Base-by-base conservation (phyloP, 345 rosid genomes). In the Citrus mangshanensis region DNA sequence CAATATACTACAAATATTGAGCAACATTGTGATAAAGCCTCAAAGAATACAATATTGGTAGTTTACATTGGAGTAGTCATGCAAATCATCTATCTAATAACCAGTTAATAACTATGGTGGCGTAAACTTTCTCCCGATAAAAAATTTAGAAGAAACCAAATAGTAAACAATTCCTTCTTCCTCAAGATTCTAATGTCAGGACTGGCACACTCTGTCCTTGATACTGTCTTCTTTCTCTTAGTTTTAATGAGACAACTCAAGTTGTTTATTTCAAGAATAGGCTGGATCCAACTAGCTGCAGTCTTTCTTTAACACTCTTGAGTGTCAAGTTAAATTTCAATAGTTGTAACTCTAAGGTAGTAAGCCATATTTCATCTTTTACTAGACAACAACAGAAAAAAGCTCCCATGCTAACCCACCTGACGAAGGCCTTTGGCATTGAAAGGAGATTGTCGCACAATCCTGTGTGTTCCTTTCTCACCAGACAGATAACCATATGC, bases 401-500 rank as follows among this genome's bases (percentile, higher is more conserved):
- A 24, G 9, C 51, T 70, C 21, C 24, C 3, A 40, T 24, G 54
- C n/a, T 56, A 61, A 70, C 40, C 72, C 84, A 95, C 99, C 99
- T 95, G 97, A 6, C 97, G 95, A 77, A 93, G 95, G 70, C 98
- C 98, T 91, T 95, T 95, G 28, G 99, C 82, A 84, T 95, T 95
- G 86, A 95, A 95, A 37, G 99, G 99, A 72, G 99, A 95, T 76
- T 95, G 99, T n/a, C 98, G 86, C 18, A 95, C 95, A 28, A 95
- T 93, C 68, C 99, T 87, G 64, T 95, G 99, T 7, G 99, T 93
- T 81, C 99, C 99, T 88, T 93, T 95, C 83, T 95, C 99, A 59
- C 98, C 96, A 10, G 96, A 93, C 65, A 95, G 81, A 76, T 93
- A 93, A 77, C 99, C 99, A 78, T 91, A 95, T 2, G 97, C 98